phyloP scores from a whole-genome alignment of 73 alveolate genomes.

The Stentor coeruleus region DNA sequence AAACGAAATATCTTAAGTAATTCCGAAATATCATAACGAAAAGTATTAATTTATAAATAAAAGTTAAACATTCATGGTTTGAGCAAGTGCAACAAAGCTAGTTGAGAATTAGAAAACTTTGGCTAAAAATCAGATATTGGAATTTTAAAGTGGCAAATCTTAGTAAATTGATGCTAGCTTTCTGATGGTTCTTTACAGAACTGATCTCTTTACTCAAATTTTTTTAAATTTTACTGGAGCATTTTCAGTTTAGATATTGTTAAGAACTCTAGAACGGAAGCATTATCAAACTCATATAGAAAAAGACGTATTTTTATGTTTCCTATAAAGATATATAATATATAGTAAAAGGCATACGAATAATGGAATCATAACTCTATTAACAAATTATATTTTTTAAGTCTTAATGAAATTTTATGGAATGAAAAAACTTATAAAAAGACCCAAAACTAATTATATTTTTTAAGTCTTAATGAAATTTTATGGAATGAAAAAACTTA shows the following conservation, averaged over 20 bases:
- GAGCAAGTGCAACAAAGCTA: constrained; percentile 14
- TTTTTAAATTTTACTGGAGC: constrained; percentile 4
- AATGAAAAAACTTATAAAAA: no score
- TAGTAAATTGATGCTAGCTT: neutral
- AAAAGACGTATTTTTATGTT: neutral
- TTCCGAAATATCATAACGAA: no score
- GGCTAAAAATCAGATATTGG: constrained; percentile 21
- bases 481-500: neutral
- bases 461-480: constrained; percentile 4
- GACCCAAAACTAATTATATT: neutral
- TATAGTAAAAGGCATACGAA: neutral
- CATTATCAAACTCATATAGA: neutral
- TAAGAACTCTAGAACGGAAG: neutral
- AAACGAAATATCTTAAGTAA: no score
- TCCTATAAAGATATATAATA: neutral
- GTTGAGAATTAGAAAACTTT: neutral
- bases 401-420: neutral
- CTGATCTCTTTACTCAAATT: neutral
- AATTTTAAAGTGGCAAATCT: neutral
- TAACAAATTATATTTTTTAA: neutral
- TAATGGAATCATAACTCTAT: constrained; percentile 1
- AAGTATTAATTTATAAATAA: no score
- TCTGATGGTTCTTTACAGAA: constrained; percentile 6
- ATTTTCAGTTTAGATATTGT: neutral
- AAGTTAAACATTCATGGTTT: neutral